Evolutionary conservation across 2,329 filamentous ascomycete species (phyloP).

Genomic region (Thielaviopsis ethacetica): DNA sequence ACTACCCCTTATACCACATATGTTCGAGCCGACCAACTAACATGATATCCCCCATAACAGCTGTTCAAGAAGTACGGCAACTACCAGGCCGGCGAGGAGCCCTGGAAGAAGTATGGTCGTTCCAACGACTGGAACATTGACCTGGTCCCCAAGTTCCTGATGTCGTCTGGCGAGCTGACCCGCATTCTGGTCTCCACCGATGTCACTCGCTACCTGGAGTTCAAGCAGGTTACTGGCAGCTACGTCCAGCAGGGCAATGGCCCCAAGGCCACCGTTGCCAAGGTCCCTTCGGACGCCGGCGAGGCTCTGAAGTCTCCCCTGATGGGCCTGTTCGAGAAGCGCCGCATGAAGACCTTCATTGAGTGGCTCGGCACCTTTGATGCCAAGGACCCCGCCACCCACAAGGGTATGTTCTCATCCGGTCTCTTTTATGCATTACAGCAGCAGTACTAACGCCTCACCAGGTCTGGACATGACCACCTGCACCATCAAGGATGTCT

Average conservation of each 20-base stretch:
- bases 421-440: neutral
- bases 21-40: neutral
- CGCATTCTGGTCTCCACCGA: slow-evolving; percentile 97
- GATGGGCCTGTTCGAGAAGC: slow-evolving; percentile 97
- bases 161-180: slow-evolving; percentile 95
- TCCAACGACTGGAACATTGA: slow-evolving; percentile 99
- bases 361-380: slow-evolving; percentile 89
- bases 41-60: slow-evolving; percentile 25
- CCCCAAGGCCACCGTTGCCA: slow-evolving; percentile 80
- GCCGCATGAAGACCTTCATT: slow-evolving; percentile 88
- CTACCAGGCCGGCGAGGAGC: slow-evolving; percentile 61
- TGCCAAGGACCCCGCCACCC: slow-evolving; percentile 61
- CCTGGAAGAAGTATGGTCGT: slow-evolving; percentile 95
- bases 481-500: slow-evolving; percentile 94
- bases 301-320: slow-evolving; percentile 85
- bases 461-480: slow-evolving; percentile 62
- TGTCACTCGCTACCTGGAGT: slow-evolving; percentile 74
- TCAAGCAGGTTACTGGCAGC: slow-evolving; percentile 89
- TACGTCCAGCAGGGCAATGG: slow-evolving; percentile 80
- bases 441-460: neutral
- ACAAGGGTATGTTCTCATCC: slow-evolving; percentile 53
- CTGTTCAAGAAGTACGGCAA: slow-evolving; percentile 96
- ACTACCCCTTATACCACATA: slow-evolving; percentile 1
- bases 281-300: slow-evolving; percentile 83
- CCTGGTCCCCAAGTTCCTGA: slow-evolving; percentile 92